Evolutionary conservation across 108 stramenopile species (phyloP).

Genomic region (Thalassiosira profunda): DNA sequence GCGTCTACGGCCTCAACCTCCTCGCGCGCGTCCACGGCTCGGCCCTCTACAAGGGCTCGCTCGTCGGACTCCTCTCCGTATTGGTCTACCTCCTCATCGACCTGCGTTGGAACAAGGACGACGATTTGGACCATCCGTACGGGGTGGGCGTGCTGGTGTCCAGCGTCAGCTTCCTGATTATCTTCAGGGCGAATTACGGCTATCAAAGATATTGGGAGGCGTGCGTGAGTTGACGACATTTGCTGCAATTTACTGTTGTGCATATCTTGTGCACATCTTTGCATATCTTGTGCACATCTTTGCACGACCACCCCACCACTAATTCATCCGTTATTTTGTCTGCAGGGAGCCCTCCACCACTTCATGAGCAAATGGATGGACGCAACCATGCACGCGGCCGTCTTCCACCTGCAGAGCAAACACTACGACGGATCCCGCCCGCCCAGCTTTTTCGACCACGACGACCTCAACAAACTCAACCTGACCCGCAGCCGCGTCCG

Average conservation of each 20-base stretch:
- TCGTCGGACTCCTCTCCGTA: slow-evolving; percentile 62
- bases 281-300: too few species aligned
- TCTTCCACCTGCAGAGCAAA: slow-evolving; percentile 67
- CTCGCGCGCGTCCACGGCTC: slow-evolving; percentile 74
- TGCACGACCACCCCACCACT: too few species aligned
- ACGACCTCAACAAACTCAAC: slow-evolving; percentile 57
- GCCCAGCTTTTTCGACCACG: slow-evolving; percentile 58
- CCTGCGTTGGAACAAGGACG: slow-evolving; percentile 1
- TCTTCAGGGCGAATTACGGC: slow-evolving; percentile 71
- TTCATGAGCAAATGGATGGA: slow-evolving; percentile 78
- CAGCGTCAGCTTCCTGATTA: slow-evolving; percentile 61
- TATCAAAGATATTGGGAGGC: slow-evolving; percentile 82
- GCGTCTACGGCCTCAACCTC: slow-evolving; percentile 62
- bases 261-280: too few species aligned
- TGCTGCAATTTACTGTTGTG: too few species aligned
- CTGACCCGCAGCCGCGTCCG: slow-evolving; percentile 66
- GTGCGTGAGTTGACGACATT: too few species aligned
- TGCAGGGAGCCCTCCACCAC: slow-evolving; percentile 34
- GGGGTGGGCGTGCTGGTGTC: slow-evolving; percentile 65
- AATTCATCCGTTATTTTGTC: too few species aligned
- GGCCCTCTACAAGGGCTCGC: slow-evolving; percentile 64
- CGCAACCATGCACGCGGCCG: slow-evolving; percentile 54
- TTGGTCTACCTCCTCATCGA: slow-evolving; percentile 44
- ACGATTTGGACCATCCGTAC: slow-evolving; percentile 67
- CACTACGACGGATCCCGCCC: slow-evolving; percentile 60